Conservation (phyloP, 2,329 filamentous ascomycete genomes). For the Epichloe scottii region DNA sequence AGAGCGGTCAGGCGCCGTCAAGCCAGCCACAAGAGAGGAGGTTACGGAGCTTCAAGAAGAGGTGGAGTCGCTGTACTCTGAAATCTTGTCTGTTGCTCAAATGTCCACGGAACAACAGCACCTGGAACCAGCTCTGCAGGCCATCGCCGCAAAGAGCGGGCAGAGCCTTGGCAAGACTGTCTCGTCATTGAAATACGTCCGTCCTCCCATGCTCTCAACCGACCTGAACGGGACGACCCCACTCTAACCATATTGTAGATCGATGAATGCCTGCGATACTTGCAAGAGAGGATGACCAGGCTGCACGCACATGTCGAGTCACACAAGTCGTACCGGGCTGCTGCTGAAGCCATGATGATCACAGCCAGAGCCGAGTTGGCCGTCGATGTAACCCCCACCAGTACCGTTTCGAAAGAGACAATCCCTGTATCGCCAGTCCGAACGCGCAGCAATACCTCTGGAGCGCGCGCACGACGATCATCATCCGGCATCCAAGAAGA, state of each 20-base stretch:
- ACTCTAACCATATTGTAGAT: constrained; percentile 27
- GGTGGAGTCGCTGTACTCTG: constrained; percentile 55
- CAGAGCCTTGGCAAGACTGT: constrained; percentile 32
- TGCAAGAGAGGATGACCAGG: constrained; percentile 33
- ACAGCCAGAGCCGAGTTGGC: constrained; percentile 33
- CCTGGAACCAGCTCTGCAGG: constrained; percentile 44
- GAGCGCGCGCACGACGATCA: constrained; percentile 18
- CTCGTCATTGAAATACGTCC: constrained; percentile 38
- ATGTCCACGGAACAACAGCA: constrained; percentile 60
- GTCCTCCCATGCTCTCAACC: neutral
- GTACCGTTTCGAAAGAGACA: constrained; percentile 12
- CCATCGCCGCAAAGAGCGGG: constrained; percentile 29
- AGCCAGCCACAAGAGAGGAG: constrained; percentile 24
- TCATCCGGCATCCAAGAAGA: constrained; percentile 26
- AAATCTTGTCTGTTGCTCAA: constrained; percentile 56
- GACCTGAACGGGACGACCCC: neutral
- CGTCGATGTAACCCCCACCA: constrained; percentile 10
- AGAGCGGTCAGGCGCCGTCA: constrained; percentile 16
- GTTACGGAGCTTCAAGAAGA: constrained; percentile 46
- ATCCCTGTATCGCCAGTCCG: constrained; percentile 24
- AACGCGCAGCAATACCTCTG: constrained; percentile 15
- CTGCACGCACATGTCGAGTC: constrained; percentile 30
- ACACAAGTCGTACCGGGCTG: constrained; percentile 32
- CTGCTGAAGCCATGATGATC: constrained; percentile 25
- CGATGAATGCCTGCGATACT: constrained; percentile 36